Base-by-base conservation (phyloP, 2,329 filamentous ascomycete species). In the Fusarium chuoi region DNA sequence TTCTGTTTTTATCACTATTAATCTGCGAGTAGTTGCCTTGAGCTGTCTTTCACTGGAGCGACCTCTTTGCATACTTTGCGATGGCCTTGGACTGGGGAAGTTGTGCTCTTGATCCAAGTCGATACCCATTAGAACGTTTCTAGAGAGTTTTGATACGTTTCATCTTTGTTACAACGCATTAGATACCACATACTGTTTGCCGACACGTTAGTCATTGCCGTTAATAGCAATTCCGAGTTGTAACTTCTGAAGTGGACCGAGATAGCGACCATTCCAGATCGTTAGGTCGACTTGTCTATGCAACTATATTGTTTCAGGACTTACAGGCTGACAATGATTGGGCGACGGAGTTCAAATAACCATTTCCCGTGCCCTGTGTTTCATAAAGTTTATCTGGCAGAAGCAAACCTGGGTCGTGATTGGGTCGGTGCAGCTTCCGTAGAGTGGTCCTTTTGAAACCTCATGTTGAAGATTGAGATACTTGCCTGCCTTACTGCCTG, bases 111-210 rank as follows among this genome's bases (percentile, higher is more conserved):
- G 62, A 62, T 61, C 33, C 68, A 76, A 62, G 58, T 36, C 62
- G 64, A 78, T 78, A 78, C 76, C 76, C 75, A 42, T 68, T 78
- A 73, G 74, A 77, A 55, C 57, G 59, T 73, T 66, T 77, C 44
- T 52, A 35, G 57, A 74, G 63, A 73, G 61, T 62, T 71, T 64
- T 46, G 62, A 35, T 74, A 62, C 44, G 51, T 68, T 74, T 62
- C 28, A 58, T 54, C 35, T 60, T 57, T 49, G 33, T 57, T 68
- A 68, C 20, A 52, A 52, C 33, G 59, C 46, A 64, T 65, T 62
- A 74, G 63, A 68, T 74, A 73, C 71, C 71, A 68, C 24, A 60
- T 67, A 44, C n/a, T 51, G 41, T 62, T 51, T 59, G 51, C 39
- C 35, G 38, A n/a, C 39, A 42, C 38, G 36, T 44, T 42, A 35